Base-by-base conservation (phyloP, 163 green algal genomes). In the Chloroidium sp. region DNA sequence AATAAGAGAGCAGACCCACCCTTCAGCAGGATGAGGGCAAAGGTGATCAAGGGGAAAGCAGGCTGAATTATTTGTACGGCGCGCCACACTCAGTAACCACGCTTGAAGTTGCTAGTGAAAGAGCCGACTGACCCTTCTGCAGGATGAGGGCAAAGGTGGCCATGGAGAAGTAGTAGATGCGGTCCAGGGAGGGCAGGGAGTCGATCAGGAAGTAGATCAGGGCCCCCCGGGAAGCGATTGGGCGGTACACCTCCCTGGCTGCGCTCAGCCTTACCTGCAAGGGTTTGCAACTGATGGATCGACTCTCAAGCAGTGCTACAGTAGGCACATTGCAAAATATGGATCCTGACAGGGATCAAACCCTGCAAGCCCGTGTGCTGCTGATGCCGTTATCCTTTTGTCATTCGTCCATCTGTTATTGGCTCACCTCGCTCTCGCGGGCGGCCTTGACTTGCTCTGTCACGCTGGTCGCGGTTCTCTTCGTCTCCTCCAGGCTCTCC, bases 111-210 rank as follows among this genome's bases (percentile, higher is more conserved):
- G 36, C 36, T 36, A 36, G 36, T 36, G 36, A 36, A 36, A 36
- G 36, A 36, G 36, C 36, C 36, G 36, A 36, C 36, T 36, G 36
- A 36, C 92, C 93, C 87, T 95, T 95, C 74, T 90, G 89, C 1
- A 97, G 90, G 81, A 96, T 91, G 75, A 86, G 90, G 62, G 97
- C 88, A 86, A 95, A 98, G 86, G 94, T 97, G 74, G 93, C 93
- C 95, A 98, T 98, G 13, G 92, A 97, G 89, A 96, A 98, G 85
- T 96, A 92, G 87, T 98, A 98, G 59, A 95, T 88, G 36, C 95
- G 91, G 87, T 98, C 93, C 57, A 98, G 89, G 0, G 89, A 88
- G 74, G 93, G 91, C 0, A 98, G 92, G 77, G 93, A 92, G 87
- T 97, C 92, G 64, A 97, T 91, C 4, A 98, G 85, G 89, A 98